A percentile compares a stretch with the other conserved stretches of the same genome.
Conservation (phyloP, 768 basidiomycete genomes). For the Mrakia frigida region DNA sequence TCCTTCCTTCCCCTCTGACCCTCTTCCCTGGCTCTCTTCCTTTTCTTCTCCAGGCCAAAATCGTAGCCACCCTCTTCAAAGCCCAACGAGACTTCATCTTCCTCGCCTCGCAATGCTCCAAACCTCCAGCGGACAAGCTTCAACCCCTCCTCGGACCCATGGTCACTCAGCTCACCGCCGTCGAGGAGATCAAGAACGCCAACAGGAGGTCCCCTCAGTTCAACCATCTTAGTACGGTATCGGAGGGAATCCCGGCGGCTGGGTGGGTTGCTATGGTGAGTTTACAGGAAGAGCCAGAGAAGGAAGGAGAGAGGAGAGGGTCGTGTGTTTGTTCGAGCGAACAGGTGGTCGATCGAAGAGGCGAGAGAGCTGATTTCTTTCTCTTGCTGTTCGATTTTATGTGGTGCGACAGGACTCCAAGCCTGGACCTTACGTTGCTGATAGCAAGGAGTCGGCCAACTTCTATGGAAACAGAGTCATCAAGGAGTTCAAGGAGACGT, state of each 20-base stretch:
- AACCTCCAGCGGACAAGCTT: constrained; percentile 63
- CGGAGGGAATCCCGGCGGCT: constrained; percentile 71
- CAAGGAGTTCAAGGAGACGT: constrained; percentile 92
- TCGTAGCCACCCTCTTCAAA: constrained; percentile 63
- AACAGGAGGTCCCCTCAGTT: constrained; percentile 72
- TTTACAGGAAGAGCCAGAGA: constrained; percentile 24
- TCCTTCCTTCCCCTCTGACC: neutral
- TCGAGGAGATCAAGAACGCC: constrained; percentile 75
- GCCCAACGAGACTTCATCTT: constrained; percentile 66
- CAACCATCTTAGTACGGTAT: constrained; percentile 71
- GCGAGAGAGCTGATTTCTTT: constrained; percentile 7
- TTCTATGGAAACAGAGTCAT: constrained; percentile 88
- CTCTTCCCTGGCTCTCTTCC: neutral
- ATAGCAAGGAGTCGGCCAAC: constrained; percentile 75
- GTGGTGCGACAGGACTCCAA: constrained; percentile 58
- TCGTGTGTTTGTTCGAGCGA: no score
- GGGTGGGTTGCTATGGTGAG: constrained; percentile 85
- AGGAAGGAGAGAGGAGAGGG: no score
- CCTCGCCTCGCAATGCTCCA: constrained; percentile 65
- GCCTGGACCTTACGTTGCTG: constrained; percentile 71
- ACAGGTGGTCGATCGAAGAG: neutral
- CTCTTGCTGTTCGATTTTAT: neutral
- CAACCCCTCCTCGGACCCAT: constrained; percentile 62
- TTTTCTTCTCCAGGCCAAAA: constrained; percentile 52
- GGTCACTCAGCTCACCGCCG: constrained; percentile 63